Evolutionary conservation across 345 rosid genomes (phyloP).

Genomic region (Jatropha curcas): DNA sequence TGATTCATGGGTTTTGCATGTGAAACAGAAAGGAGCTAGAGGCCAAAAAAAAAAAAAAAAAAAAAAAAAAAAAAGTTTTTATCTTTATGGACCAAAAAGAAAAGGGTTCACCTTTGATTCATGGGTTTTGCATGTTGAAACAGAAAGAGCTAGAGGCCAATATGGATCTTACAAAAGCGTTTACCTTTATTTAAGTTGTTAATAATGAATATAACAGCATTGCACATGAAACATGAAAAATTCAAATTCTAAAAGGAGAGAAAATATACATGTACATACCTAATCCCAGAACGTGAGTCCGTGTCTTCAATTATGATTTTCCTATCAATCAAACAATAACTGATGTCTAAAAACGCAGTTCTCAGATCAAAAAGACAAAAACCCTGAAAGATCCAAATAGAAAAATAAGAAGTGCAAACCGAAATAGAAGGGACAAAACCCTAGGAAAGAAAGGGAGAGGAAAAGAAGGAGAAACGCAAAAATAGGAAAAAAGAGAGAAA

Average conservation of each 20-base stretch:
- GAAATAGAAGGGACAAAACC: background rate
- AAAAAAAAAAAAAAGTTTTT: too few relatives aligned
- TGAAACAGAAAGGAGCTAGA: conserved; percentile 9
- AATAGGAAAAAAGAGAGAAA: conserved; percentile 9
- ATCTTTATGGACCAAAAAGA: background rate
- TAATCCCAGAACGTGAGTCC: conserved; percentile 8
- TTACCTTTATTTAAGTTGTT: background rate
- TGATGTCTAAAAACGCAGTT: conserved; percentile 17
- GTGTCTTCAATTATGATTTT: conserved; percentile 2
- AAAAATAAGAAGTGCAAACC: background rate
- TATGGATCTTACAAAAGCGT: conserved; percentile 12
- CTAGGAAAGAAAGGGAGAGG: background rate
- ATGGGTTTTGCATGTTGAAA: conserved; percentile 23
- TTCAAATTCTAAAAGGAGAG: background rate
- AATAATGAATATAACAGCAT: conserved; percentile 11
- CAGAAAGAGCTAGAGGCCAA: conserved; percentile 1
- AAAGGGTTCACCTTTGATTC: background rate
- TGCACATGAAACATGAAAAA: conserved; percentile 12
- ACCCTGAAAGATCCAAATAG: conserved; percentile 1
- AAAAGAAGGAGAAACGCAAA: background rate
- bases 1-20: conserved; percentile 20
- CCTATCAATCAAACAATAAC: conserved; percentile 14
- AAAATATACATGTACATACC: conserved; percentile 4
- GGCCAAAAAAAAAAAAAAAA: too few relatives aligned
- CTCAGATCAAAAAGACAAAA: conserved; percentile 1